These are phyloP conservation scores for Coemansia sp. DNA, from an alignment of 192 early-diverging fungal species.

Conservation along the genomic window DNA sequence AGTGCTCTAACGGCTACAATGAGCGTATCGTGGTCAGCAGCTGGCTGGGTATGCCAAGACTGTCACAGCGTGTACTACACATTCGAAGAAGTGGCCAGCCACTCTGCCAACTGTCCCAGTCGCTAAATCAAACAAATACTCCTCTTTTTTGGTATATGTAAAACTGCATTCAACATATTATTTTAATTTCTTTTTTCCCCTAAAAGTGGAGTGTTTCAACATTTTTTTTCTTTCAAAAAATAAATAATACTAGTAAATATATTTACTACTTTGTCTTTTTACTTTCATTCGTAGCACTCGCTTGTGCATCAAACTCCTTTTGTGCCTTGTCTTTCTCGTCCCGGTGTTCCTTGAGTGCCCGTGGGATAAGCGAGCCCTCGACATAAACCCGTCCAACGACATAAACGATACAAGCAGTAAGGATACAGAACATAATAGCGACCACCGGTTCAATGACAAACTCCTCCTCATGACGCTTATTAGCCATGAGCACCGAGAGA, in stretches of 20 bases:
- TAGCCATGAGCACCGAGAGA: conserved; percentile 46
- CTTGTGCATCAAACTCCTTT: conserved; percentile 7
- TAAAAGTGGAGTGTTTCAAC: not conserved
- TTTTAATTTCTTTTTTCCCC: not conserved
- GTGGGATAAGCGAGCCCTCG: conserved; percentile 51
- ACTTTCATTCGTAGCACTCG: conserved; percentile 3
- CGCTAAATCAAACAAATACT: conserved; percentile 2
- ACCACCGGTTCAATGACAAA: conserved; percentile 55
- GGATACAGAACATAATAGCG: conserved; percentile 53
- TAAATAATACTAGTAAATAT: conserved; percentile 15
- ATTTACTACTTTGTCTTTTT: conserved; percentile 33
- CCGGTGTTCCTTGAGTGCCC: conserved; percentile 14
- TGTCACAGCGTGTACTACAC: conserved; percentile 47
- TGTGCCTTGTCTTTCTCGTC: not conserved
- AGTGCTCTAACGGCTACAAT: not conserved
- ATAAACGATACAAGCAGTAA: conserved; percentile 51
- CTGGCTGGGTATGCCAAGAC: conserved; percentile 48
- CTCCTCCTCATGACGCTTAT: conserved; percentile 44
- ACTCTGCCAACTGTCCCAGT: conserved; percentile 36
- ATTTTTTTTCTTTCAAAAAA: not conserved
- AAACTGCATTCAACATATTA: not conserved
- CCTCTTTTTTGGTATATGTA: not conserved
- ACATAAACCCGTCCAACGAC: conserved; percentile 57
- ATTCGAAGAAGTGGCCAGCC: conserved; percentile 46
- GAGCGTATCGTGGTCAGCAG: conserved; percentile 7